Percentiles rank a stretch among this genome's conserved stretches.
These are phyloP conservation scores for Xylaria intraflava DNA, from an alignment of 495 filamentous ascomycete species.

Conservation along the genomic window DNA sequence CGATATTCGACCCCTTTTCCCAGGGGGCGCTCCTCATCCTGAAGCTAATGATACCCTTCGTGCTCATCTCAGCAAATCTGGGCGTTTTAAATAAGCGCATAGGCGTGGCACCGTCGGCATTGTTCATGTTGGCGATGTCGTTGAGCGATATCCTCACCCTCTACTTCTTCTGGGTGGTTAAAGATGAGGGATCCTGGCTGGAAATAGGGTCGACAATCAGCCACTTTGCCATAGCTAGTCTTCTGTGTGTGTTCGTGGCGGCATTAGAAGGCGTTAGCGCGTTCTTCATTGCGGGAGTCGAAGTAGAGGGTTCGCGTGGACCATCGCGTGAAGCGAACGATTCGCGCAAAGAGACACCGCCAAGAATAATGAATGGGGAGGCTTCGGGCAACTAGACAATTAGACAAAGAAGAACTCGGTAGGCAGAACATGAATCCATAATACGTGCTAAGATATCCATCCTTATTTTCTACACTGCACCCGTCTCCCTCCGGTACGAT, in stretches of 20 bases:
- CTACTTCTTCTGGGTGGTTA: constrained; percentile 96
- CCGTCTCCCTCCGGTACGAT: too few species aligned
- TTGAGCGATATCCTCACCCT: constrained; percentile 88
- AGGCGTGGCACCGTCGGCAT: constrained; percentile 70
- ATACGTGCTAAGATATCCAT: too few species aligned
- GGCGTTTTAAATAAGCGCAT: constrained; percentile 86
- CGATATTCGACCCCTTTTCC: constrained; percentile 88
- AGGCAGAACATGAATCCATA: not conserved
- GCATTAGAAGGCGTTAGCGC: constrained; percentile 80
- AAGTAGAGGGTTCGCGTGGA: constrained; percentile 48
- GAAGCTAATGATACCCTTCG: constrained; percentile 92
- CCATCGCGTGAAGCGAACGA: not conserved
- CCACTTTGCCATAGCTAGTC: constrained; percentile 86
- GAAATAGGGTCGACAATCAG: constrained; percentile 96
- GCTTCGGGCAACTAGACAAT: constrained; percentile 1
- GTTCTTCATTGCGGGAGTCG: constrained; percentile 73
- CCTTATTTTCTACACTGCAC: too few species aligned
- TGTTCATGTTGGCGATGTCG: constrained; percentile 94
- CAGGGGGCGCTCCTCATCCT: constrained; percentile 83
- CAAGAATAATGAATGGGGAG: constrained; percentile 18
- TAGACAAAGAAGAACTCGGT: constrained; percentile 4
- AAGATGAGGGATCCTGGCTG: constrained; percentile 92
- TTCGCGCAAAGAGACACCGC: constrained; percentile 1
- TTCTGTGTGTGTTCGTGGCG: constrained; percentile 85
- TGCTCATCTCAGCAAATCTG: constrained; percentile 84